These are phyloP conservation scores for Wickerhamomyces sp. DNA, from an alignment of 1,139 yeast genomes.

Conservation along the genomic window DNA sequence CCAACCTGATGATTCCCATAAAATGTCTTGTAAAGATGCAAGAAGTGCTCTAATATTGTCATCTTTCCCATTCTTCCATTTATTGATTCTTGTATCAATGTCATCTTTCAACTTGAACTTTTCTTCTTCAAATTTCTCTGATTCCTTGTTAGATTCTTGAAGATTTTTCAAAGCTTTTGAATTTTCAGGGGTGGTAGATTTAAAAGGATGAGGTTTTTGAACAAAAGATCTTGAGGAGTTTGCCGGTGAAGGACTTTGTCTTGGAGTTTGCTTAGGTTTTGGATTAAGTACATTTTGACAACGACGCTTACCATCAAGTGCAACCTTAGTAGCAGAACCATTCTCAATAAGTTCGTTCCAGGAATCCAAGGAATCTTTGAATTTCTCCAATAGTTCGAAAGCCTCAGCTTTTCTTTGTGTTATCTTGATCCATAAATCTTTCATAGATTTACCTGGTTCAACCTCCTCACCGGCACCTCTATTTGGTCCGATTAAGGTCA, in stretches of 20 bases:
- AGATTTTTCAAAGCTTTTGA: conserved; percentile 43
- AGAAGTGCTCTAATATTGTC: conserved; percentile 73
- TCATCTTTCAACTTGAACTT: conserved; percentile 55
- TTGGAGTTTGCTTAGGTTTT: conserved; percentile 26
- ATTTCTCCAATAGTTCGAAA: conserved; percentile 71
- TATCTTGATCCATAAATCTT: conserved; percentile 71
- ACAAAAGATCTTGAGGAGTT: conserved; percentile 1
- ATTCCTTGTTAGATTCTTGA: conserved; percentile 41
- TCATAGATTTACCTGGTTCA: conserved; percentile 53
- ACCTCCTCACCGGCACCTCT: conserved; percentile 32
- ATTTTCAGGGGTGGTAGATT: conserved; percentile 14
- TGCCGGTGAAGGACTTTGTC: conserved; percentile 21
- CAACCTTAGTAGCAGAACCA: conserved; percentile 60
- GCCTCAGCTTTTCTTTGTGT: conserved; percentile 75
- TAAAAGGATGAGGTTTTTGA: conserved; percentile 6
- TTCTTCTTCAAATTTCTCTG: conserved; percentile 49
- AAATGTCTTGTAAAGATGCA: conserved; percentile 56
- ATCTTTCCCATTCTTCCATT: conserved; percentile 74
- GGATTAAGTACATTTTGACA: conserved; percentile 66
- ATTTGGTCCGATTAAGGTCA: conserved; percentile 47
- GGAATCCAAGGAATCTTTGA: conserved; percentile 52
- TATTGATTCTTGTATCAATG: conserved; percentile 47
- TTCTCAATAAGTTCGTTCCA: conserved; percentile 61
- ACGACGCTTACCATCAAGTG: conserved; percentile 80
- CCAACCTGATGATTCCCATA: conserved; percentile 64